A percentile compares a stretch with the other conserved stretches of the same genome.
phyloP scores from a whole-genome alignment of 2,329 filamentous ascomycete species.

The Colletotrichum sidae region DNA sequence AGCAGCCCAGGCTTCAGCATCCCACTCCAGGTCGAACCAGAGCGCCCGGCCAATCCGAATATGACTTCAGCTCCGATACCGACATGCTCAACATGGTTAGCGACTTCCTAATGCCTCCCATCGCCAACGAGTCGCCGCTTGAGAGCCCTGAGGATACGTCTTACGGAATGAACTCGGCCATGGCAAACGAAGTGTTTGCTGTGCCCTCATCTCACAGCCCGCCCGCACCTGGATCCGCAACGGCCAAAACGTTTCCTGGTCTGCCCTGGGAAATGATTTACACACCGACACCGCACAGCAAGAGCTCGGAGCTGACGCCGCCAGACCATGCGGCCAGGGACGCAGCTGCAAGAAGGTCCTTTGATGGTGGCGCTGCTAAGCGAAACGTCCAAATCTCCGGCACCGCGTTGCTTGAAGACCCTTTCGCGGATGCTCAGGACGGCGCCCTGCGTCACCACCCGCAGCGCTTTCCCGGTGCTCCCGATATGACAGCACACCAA shows the following conservation, averaged over 20 bases:
- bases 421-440: slow-evolving; percentile 40
- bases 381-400: slow-evolving; percentile 14
- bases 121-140: slow-evolving; percentile 52
- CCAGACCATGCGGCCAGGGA: slow-evolving; percentile 29
- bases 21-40: slow-evolving; percentile 22
- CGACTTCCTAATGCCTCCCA: slow-evolving; percentile 59
- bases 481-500: slow-evolving; percentile 43
- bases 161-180: slow-evolving; percentile 66
- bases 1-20: slow-evolving; percentile 12
- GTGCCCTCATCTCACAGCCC: slow-evolving; percentile 50
- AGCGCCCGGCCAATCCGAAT: slow-evolving; percentile 29
- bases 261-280: slow-evolving; percentile 65
- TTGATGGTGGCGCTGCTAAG: slow-evolving; percentile 20
- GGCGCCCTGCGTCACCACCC: slow-evolving; percentile 13
- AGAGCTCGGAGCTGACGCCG: slow-evolving; percentile 34
- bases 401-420: slow-evolving; percentile 44
- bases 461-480: slow-evolving; percentile 19
- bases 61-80: slow-evolving; percentile 43
- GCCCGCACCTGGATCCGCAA: slow-evolving; percentile 46
- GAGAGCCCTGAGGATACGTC: slow-evolving; percentile 56
- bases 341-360: slow-evolving; percentile 30
- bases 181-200: slow-evolving; percentile 63
- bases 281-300: slow-evolving; percentile 36
- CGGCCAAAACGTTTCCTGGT: slow-evolving; percentile 51
- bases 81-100: slow-evolving; percentile 62